Evolutionary conservation across 495 filamentous ascomycete genomes (phyloP).

Genomic region (Penicillium angulare): DNA sequence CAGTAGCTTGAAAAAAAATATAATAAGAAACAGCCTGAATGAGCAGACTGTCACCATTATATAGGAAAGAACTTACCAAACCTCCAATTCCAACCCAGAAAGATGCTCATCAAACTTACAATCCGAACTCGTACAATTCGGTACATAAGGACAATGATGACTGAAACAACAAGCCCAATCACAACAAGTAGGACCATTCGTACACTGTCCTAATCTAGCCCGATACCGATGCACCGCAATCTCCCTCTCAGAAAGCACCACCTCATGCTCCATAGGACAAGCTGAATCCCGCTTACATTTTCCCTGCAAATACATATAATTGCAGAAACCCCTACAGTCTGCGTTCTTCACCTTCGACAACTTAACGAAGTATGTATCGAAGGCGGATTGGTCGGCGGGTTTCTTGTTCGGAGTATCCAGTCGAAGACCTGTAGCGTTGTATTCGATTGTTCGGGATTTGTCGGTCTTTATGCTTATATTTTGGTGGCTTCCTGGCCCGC

Average conservation of each 20-base stretch:
- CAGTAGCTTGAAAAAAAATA: background rate
- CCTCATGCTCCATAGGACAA: conserved; percentile 1
- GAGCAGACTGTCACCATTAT: background rate
- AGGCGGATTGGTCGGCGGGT: conserved; percentile 1
- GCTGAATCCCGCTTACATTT: background rate
- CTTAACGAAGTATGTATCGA: background rate
- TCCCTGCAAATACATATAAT: background rate
- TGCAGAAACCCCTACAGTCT: conserved; percentile 4
- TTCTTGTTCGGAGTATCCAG: background rate
- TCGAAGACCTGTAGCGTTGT: background rate
- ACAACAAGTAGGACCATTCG: conserved; percentile 1
- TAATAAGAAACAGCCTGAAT: no score
- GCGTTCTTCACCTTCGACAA: background rate
- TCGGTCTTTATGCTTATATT: background rate
- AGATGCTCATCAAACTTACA: conserved; percentile 1
- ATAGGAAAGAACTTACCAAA: background rate
- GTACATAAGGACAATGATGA: conserved; percentile 9
- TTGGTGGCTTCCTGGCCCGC: background rate
- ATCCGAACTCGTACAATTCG: background rate
- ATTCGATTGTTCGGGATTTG: background rate
- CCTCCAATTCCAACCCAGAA: background rate
- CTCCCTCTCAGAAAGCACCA: background rate
- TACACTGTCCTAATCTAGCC: conserved; percentile 1
- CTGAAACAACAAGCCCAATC: conserved; percentile 12
- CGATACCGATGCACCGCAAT: background rate